phyloP scores from a whole-genome alignment of 176 grass and related monocot species.

The Panicum miliaceum region DNA sequence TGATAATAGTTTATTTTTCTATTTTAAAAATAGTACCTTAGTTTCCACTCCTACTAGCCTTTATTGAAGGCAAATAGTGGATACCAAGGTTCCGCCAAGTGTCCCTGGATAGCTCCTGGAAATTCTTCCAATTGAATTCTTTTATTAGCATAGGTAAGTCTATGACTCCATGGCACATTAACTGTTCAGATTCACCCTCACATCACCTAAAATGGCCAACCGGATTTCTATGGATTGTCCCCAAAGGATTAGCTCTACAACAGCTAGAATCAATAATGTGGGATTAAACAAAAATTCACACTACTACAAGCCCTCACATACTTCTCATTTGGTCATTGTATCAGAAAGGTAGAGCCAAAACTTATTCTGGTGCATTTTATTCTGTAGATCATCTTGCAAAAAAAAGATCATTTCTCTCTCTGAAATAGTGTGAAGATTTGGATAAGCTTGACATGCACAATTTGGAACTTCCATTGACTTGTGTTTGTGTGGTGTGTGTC shows the following conservation, averaged over 20 bases:
- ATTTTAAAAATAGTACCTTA: neutral
- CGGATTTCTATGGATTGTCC: neutral
- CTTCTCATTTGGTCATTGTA: neutral
- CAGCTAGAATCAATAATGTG: neutral
- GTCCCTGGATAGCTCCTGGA: neutral
- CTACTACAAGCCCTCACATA: neutral
- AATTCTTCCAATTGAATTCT: neutral
- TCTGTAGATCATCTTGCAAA: neutral
- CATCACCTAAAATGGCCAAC: neutral
- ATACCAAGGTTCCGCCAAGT: neutral
- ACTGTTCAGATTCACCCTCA: neutral
- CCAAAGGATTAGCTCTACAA: neutral
- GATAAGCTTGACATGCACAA: neutral
- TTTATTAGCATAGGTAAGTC: neutral
- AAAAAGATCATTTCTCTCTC: neutral
- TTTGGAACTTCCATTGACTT: no score
- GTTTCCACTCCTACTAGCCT: neutral
- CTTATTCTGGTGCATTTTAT: neutral
- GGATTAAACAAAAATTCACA: neutral
- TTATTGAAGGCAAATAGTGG: neutral
- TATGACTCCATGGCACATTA: no score
- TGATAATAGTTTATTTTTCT: neutral
- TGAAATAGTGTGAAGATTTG: neutral
- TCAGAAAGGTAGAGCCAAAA: neutral
- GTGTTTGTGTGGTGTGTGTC: no score